Evolutionary conservation across 2,329 filamentous ascomycete species (phyloP), one percentile per base, ranked within the genome.

Genomic region (Verticillium longisporum): DNA sequence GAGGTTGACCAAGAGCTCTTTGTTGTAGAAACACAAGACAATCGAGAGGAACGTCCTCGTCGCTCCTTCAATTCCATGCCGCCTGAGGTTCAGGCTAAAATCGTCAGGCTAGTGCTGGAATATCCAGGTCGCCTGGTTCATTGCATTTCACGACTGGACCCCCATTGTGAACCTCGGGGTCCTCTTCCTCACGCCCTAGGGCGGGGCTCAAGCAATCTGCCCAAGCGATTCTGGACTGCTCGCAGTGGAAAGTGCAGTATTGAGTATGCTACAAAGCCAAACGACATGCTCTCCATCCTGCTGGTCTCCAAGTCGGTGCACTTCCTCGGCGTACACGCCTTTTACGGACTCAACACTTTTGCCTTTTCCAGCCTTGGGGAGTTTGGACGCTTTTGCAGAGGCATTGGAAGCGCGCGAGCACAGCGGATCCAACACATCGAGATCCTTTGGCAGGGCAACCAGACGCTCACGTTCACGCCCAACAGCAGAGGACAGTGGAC

Each of bases 341-440:
- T 83, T 62, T 83, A 83, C 60, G 78, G 79, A 7, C 62, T 70
- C 1, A 83, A 83, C 64, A 78, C 70, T 0, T 83, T 83, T 62
- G 77, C 75, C 0, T 83, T 83, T 65, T 81, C 78, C n/a, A 80
- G 77, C n/a, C 68, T 83, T 0, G 80, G 81, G 55, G 80, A 83
- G 67, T 76, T 79, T 66, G 76, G 75, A 59, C 74, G 78, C 54
- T 83, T 83, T 64, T 74, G 73, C 59, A 66, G 65, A 1, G 75
- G 78, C 0, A 81, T 81, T 26, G 72, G 74, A 1, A 41, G 34
- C 1, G 65, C 70, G 3, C 73, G 77, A 0, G 61, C 77, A 1
- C 73, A 78, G n/a, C 70, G 79, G 0, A 53, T 83, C 0, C 78
- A 77, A 57, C 71, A 80, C 36, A 61, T 83, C 0, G 78, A 81